Conservation (phyloP, 2,329 filamentous ascomycete genomes). For the Fusarium neocosmosporiellum region DNA sequence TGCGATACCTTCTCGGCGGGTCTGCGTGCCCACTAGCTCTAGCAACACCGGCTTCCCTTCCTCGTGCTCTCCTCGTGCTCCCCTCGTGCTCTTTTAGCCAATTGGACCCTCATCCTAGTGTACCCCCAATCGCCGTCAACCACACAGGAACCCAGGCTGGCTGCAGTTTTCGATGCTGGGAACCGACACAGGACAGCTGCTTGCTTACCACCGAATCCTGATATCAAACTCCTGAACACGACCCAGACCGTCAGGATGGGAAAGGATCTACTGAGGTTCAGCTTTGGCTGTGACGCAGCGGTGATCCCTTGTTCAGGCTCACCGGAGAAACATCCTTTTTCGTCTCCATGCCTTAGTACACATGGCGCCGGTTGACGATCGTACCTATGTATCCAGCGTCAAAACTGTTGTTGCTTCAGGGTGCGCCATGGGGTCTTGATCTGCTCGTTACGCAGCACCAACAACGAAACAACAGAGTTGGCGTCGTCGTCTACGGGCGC, state of each 20-base stretch:
- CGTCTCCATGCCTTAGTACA: conserved; percentile 7
- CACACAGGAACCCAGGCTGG: background rate
- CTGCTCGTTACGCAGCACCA: background rate
- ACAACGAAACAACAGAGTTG: conserved; percentile 6
- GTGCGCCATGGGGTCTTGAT: conserved; percentile 8
- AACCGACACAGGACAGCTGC: background rate
- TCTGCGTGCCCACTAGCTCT: background rate
- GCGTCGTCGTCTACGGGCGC: conserved; percentile 6
- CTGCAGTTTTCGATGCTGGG: background rate
- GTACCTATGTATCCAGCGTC: background rate
- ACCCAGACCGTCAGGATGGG: background rate
- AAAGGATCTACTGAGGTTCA: conserved; percentile 25
- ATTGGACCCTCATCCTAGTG: background rate
- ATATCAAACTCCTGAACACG: background rate
- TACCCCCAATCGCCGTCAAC: background rate
- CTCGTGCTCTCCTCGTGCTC: background rate
- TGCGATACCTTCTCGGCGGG: background rate
- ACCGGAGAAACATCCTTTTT: conserved; percentile 29
- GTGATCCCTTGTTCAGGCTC: conserved; percentile 2
- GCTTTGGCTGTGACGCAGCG: background rate
- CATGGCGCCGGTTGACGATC: conserved; percentile 2
- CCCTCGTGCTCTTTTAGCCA: background rate
- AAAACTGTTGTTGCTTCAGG: conserved; percentile 22
- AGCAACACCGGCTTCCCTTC: background rate
- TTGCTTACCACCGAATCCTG: background rate